Conservation (phyloP, 2,329 filamentous ascomycete species). For the Helminthosporium solani region DNA sequence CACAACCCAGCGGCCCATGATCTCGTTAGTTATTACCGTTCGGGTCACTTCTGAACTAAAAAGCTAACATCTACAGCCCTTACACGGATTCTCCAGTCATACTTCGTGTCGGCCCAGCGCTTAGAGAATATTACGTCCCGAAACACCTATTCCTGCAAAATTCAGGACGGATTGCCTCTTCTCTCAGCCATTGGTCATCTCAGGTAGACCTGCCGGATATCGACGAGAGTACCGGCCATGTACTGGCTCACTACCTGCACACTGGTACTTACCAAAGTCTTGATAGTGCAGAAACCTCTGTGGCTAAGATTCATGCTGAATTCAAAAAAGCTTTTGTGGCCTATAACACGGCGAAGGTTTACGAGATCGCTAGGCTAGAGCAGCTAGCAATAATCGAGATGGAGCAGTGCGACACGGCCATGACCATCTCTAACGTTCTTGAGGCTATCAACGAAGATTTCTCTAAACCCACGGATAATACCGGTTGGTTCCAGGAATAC, state of each 20-base stretch:
- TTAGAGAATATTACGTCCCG: slow-evolving; percentile 5
- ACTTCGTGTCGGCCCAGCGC: slow-evolving; percentile 3
- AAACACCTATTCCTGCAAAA: slow-evolving; percentile 7
- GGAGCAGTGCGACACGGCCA: slow-evolving; percentile 1
- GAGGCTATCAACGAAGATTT: slow-evolving; percentile 12
- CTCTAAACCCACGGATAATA: slow-evolving; percentile 6
- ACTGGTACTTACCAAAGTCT: slow-evolving; percentile 29
- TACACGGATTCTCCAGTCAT: slow-evolving; percentile 1
- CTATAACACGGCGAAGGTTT: slow-evolving; percentile 13
- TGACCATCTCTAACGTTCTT: slow-evolving; percentile 13
- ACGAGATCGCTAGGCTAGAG: slow-evolving; percentile 13
- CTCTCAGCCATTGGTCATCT: neutral
- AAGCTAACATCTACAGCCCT: slow-evolving; percentile 6
- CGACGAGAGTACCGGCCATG: neutral
- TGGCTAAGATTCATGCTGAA: slow-evolving; percentile 6
- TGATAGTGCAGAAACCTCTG: slow-evolving; percentile 2
- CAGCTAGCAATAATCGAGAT: slow-evolving; percentile 13
- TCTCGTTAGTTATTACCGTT: slow-evolving; percentile 2
- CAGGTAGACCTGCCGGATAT: neutral
- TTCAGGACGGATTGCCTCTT: slow-evolving; percentile 2
- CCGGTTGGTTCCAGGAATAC: slow-evolving; percentile 14
- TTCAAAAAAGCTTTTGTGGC: slow-evolving; percentile 16
- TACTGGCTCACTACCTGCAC: slow-evolving; percentile 7
- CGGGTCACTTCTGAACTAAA: slow-evolving; percentile 1
- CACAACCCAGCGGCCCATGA: slow-evolving; percentile 2